A percentile compares a stretch with the other conserved stretches of the same genome.
These are phyloP conservation scores for Citrullus colocynthis DNA, from an alignment of 306 rosid species.

Conservation along the genomic window DNA sequence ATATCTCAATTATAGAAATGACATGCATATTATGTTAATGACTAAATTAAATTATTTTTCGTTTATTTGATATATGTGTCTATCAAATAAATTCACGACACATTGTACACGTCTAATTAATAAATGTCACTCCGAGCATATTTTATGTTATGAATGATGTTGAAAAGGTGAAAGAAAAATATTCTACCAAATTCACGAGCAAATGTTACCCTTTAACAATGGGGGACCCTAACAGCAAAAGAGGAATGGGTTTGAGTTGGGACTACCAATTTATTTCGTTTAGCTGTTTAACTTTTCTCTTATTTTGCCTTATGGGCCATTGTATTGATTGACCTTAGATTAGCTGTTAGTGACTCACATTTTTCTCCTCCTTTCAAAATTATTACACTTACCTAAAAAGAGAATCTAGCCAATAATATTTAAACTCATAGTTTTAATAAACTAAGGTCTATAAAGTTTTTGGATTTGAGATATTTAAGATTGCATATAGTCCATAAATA, in stretches of 20 bases:
- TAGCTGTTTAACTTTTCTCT: background rate
- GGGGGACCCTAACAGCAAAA: conserved; percentile 2
- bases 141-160: background rate
- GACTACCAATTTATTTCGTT: background rate
- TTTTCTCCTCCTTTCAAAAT: background rate
- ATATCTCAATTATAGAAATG: background rate
- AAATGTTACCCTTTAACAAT: background rate
- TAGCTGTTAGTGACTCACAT: background rate
- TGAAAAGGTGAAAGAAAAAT: background rate
- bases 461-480: background rate
- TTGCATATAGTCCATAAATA: no score
- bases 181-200: background rate
- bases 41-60: background rate
- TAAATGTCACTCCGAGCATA: background rate
- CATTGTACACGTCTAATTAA: background rate
- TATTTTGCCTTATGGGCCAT: background rate
- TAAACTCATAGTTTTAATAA: background rate
- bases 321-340: conserved; percentile 1
- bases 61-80: background rate
- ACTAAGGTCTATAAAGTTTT: background rate
- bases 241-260: background rate
- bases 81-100: background rate
- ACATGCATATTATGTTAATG: background rate
- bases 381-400: background rate
- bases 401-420: background rate